Percentiles rank a stretch among this genome's conserved stretches.
phyloP scores from a whole-genome alignment of 2,329 filamentous ascomycete species.

The Colletotrichum sublineola region DNA sequence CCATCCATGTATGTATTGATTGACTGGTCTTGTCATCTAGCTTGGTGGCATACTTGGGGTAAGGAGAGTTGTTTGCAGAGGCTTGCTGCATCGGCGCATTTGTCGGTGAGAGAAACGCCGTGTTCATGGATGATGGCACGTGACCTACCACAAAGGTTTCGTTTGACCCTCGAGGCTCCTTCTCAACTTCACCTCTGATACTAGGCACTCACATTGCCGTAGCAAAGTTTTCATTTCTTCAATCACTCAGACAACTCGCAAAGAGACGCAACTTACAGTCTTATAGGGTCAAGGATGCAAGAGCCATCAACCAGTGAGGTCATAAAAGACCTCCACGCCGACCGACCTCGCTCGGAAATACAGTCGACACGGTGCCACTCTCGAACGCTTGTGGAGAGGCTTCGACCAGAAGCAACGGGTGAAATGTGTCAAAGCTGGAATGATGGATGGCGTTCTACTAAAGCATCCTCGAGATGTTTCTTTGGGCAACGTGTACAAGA shows the following conservation, averaged over 20 bases:
- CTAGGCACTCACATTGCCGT: background rate
- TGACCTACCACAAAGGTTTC: background rate
- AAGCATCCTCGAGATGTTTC: constrained; percentile 52
- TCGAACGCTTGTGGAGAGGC: constrained; percentile 57
- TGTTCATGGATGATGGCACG: too few relatives aligned
- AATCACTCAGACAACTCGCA: too few relatives aligned
- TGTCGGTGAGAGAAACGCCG: too few relatives aligned
- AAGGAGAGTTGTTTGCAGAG: too few relatives aligned
- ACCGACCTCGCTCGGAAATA: constrained; percentile 58
- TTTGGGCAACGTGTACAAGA: constrained; percentile 54
- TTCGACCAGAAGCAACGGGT: constrained; percentile 52
- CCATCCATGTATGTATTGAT: too few relatives aligned
- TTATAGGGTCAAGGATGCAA: background rate
- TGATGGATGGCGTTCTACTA: constrained; percentile 51
- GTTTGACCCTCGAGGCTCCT: background rate
- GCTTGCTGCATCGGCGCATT: too few relatives aligned
- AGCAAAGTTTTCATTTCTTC: background rate
- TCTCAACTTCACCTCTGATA: too few relatives aligned
- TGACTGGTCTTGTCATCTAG: too few relatives aligned
- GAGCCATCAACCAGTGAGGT: constrained; percentile 4
- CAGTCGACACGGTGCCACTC: constrained; percentile 49
- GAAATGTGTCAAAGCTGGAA: constrained; percentile 52
- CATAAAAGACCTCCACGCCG: constrained; percentile 50
- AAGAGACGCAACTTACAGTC: background rate
- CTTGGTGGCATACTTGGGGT: too few relatives aligned